Evolutionary conservation across 2,329 filamentous ascomycete genomes (phyloP).

Genomic region (Calonectria leucothoes): DNA sequence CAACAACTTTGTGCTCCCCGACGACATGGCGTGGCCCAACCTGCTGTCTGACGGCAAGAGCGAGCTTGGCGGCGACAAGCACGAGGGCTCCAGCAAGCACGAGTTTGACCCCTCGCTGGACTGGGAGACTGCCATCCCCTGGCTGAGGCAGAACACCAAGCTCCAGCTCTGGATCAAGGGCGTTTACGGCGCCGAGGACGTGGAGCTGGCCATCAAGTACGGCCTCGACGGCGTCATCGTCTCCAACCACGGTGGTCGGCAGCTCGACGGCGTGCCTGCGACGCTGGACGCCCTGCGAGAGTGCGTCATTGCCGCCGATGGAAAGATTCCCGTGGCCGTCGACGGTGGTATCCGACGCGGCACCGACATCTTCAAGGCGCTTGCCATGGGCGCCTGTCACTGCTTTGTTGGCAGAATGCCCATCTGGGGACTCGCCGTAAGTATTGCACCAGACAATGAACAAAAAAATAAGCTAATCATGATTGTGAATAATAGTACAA

Average conservation of each 20-base stretch:
- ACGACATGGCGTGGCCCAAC: slow-evolving; percentile 52
- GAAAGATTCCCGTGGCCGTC: slow-evolving; percentile 67
- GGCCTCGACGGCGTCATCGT: slow-evolving; percentile 46
- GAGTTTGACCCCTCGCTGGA: slow-evolving; percentile 53
- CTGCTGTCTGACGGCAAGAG: slow-evolving; percentile 48
- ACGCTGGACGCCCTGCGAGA: slow-evolving; percentile 71
- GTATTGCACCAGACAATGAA: not conserved
- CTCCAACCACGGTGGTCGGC: slow-evolving; percentile 37
- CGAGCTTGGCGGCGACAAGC: slow-evolving; percentile 29
- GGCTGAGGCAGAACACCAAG: slow-evolving; percentile 64
- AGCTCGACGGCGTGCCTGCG: slow-evolving; percentile 58
- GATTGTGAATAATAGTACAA: slow-evolving; percentile 32
- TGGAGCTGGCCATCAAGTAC: slow-evolving; percentile 41
- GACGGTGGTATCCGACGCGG: slow-evolving; percentile 47
- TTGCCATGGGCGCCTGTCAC: slow-evolving; percentile 44
- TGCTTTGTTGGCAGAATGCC: slow-evolving; percentile 43
- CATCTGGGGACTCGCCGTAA: slow-evolving; percentile 50
- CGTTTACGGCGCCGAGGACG: slow-evolving; percentile 48
- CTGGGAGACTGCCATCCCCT: slow-evolving; percentile 73
- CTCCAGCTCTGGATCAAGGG: slow-evolving; percentile 54
- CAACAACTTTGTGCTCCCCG: slow-evolving; percentile 58
- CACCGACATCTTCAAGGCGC: slow-evolving; percentile 47
- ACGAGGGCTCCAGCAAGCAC: slow-evolving; percentile 21
- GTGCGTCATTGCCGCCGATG: slow-evolving; percentile 67
- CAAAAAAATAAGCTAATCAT: not conserved